Base-by-base conservation (phyloP, 2,329 filamentous ascomycete species). In the Davidsoniella australis region DNA sequence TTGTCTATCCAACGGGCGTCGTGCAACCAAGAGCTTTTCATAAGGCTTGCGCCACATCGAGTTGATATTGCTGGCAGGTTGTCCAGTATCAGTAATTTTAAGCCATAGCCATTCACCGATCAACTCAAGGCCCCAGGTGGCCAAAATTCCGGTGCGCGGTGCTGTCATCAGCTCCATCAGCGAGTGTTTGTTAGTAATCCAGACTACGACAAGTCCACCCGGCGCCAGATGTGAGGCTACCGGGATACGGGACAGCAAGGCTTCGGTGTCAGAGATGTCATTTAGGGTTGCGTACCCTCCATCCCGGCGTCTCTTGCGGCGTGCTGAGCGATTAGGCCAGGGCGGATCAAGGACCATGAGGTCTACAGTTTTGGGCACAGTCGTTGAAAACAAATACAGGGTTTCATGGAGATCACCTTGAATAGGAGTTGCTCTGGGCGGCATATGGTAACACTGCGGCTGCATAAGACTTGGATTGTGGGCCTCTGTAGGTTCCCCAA, bases 101-200 rank as follows among this genome's bases (percentile, higher is more conserved):
- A 88, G 61, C 84, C 84, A 91, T 2, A 78, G 70, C 83, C 84
- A 89, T 59, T 88, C 81, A 45, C 79, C 75, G 0, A 75, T 67
- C 9, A 76, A 59, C 47, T 78, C 70, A 0, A 89, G 63, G 20
- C 76, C 79, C 81, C 81, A 86, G 33, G 67, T 62, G 5, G 72
- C 69, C 55, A 88, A 81, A 2, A 88, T 55, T 1, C 79, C 79
- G 1, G 56, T 56, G 2, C 65, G 61, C 0, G 69, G 66, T 0
- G 68, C 66, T 0, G 64, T 68, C 48, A 78, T 60, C 10, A 86
- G 63, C 4, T 76, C 69, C 18, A 73, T 62, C 2, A 77, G 67
- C 18, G 75, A 67, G 2, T 71, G 63, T 54, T 79, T 84, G 62
- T 89, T 89, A 45, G 85, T 89, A 50, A 87, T 70, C 84, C 84